Evolutionary conservation across 2,329 filamentous ascomycete species (phyloP), one percentile per base, ranked within the genome.

Genomic region (Exophiala alcalophila): DNA sequence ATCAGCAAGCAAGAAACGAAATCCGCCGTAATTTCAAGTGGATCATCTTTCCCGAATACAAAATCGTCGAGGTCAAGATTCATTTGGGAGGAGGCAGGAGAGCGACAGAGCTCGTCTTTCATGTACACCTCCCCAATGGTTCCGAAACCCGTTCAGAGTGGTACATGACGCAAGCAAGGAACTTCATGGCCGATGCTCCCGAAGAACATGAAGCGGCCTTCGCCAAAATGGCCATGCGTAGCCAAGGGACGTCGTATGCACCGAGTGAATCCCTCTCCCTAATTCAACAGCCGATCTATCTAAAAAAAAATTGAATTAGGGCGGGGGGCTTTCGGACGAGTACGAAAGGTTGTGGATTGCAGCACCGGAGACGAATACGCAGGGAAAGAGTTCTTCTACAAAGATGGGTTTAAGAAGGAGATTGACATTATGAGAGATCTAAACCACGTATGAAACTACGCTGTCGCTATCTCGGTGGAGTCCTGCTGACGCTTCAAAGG

Each of bases 321-420:
- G 20, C 28, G 14, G 1, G 49, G 49, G 8, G 11, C 21, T 18
- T 52, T 39, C 24, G 49, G 47, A 26, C 30, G 12, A 10, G 49
- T 52, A 14, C 8, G 23, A 32, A 43, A 43, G 27, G 42, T 50
- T 23, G 10, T 28, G 19, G 29, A 52, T 30, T 41, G 44, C 10
- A 44, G 37, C 34, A 50, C 47, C 3, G 47, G 47, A 11, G 3
- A n/a, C n/a, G n/a, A 27, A 32, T 50, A 44, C 19, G 49, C 49
- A 3, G 31, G 29, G 36, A 52, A 52, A 40, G 24, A 20, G 15
- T 43, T 43, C 20, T 44, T 27, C 29, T 20, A 25, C 23, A 24
- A 14, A 7, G 10, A 12, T 40, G 38, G 27, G 16, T 42, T 16
- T 18, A 10, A 42, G 23, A 40, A 33, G 11, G 44, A 50, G 36